Evolutionary conservation across 2,329 filamentous ascomycete genomes (phyloP).

Genomic region (Cordyceps javanica): DNA sequence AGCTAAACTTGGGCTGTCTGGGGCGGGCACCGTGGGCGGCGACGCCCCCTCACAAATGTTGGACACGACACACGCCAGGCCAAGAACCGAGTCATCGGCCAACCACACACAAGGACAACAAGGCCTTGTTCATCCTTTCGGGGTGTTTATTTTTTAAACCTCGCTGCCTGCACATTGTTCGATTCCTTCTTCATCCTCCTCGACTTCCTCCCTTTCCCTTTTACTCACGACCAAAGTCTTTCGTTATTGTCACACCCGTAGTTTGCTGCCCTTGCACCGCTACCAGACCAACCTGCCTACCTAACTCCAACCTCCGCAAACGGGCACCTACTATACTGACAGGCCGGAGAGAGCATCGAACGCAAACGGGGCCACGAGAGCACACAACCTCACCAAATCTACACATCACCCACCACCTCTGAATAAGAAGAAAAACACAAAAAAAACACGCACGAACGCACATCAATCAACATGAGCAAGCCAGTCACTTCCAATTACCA

Average conservation of each 20-base stretch:
- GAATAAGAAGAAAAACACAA: background rate
- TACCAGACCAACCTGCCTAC: too few species aligned
- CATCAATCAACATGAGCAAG: constrained; percentile 1
- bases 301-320: background rate
- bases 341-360: background rate
- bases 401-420: background rate
- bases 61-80: background rate
- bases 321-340: too few species aligned
- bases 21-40: background rate
- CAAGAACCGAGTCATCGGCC: constrained; percentile 7
- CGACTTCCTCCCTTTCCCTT: background rate
- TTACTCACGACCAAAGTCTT: background rate
- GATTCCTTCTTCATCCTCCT: background rate
- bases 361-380: background rate
- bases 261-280: background rate
- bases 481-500: background rate
- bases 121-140: too few species aligned
- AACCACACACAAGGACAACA: constrained; percentile 7
- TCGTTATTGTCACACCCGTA: background rate
- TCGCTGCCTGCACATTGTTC: background rate
- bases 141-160: background rate
- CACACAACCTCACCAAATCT: background rate
- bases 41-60: constrained; percentile 1
- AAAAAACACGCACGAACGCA: background rate
- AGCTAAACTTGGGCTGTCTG: background rate